A percentile compares a stretch with the other conserved stretches of the same genome.
These are phyloP conservation scores for Amyloporia xantha DNA, from an alignment of 768 basidiomycete species.

Conservation along the genomic window DNA sequence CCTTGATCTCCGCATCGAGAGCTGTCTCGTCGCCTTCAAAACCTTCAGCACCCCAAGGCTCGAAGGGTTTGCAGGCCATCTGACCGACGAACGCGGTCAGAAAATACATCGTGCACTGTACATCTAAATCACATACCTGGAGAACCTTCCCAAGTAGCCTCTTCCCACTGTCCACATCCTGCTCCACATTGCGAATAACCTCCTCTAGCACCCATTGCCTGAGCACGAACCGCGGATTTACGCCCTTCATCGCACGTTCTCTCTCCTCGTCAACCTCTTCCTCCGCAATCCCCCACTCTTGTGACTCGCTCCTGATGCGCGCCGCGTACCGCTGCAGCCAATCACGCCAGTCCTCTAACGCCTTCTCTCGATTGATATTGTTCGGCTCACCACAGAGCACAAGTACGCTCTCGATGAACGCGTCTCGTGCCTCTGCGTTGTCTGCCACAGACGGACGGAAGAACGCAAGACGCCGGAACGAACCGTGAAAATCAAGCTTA, in stretches of 20 bases:
- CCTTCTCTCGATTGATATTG: slow-evolving; percentile 36
- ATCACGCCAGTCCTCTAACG: slow-evolving; percentile 43
- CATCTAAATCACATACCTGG: slow-evolving; percentile 44
- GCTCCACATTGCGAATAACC: slow-evolving; percentile 71
- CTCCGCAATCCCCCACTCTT: slow-evolving; percentile 34
- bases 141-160: slow-evolving; percentile 73
- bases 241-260: slow-evolving; percentile 41
- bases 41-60: slow-evolving; percentile 79
- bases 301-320: slow-evolving; percentile 49
- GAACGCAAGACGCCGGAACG: slow-evolving; percentile 65
- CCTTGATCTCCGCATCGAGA: slow-evolving; percentile 50
- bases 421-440: slow-evolving; percentile 26
- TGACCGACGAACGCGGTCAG: too few species aligned
- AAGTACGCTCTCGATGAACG: slow-evolving; percentile 41
- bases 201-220: slow-evolving; percentile 97
- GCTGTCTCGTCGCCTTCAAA: slow-evolving; percentile 36
- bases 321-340: slow-evolving; percentile 63
- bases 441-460: slow-evolving; percentile 43
- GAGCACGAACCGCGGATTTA: slow-evolving; percentile 88
- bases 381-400: slow-evolving; percentile 39
- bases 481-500: slow-evolving; percentile 80
- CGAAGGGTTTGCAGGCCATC: slow-evolving; percentile 87
- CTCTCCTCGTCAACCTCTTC: slow-evolving; percentile 40
- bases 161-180: slow-evolving; percentile 56
- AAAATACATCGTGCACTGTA: slow-evolving; percentile 2